A percentile compares a stretch with the other conserved stretches of the same genome.
These are phyloP conservation scores for Schizochytrium sp. DNA, from an alignment of 108 stramenopile genomes.

Conservation along the genomic window DNA sequence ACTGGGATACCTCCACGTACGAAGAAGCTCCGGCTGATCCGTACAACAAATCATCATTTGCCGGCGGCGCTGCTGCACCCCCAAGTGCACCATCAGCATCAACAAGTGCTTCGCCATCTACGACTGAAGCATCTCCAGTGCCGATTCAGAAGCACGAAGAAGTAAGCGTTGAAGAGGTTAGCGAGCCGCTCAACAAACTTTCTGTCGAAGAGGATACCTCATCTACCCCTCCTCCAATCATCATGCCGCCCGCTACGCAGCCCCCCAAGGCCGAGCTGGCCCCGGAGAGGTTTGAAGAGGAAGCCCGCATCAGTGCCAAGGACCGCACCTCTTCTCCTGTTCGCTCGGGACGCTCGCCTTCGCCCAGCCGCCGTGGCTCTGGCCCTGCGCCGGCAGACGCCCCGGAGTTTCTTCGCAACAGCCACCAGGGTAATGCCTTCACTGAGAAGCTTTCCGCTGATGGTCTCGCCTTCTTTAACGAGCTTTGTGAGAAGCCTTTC, in stretches of 20 bases:
- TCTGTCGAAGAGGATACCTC: slow-evolving; percentile 37
- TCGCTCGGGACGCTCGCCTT: not conserved
- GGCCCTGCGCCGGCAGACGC: slow-evolving; percentile 13
- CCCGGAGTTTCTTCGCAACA: slow-evolving; percentile 22
- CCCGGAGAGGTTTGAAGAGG: slow-evolving; percentile 5
- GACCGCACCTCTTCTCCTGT: too few relatives aligned
- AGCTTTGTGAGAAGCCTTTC: slow-evolving; percentile 50
- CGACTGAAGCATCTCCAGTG: not conserved
- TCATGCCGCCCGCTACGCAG: not conserved
- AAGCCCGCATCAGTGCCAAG: not conserved
- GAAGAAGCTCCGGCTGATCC: slow-evolving; percentile 38
- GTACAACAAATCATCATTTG: slow-evolving; percentile 48
- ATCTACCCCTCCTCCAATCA: too few relatives aligned
- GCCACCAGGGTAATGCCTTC: slow-evolving; percentile 27
- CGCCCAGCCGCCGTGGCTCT: not conserved
- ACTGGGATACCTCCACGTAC: slow-evolving; percentile 41
- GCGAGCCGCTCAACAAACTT: not conserved
- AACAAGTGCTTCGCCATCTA: too few relatives aligned
- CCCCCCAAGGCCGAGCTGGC: slow-evolving; percentile 16
- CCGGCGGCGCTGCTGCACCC: not conserved
- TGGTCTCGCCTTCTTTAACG: slow-evolving; percentile 53
- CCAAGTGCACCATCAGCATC: not conserved
- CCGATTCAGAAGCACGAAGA: not conserved
- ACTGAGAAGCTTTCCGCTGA: slow-evolving; percentile 37
- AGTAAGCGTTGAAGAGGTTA: slow-evolving; percentile 1